phyloP scores from a whole-genome alignment of 2,329 filamentous ascomycete genomes.

The Fusarium pseudocircinatum region DNA sequence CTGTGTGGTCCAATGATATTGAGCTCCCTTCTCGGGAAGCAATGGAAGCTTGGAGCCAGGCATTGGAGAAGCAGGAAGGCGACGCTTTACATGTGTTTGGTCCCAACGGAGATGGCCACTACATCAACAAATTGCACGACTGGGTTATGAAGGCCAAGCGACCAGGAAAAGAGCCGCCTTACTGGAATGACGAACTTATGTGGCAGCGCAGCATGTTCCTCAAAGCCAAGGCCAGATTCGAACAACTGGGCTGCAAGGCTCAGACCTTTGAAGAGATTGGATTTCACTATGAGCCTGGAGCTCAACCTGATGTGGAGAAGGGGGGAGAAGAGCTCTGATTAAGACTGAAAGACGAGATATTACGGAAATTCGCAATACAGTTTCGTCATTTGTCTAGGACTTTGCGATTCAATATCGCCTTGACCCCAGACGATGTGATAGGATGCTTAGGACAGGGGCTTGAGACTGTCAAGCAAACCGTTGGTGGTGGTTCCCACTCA shows the following conservation, averaged over 20 bases:
- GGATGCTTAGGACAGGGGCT: constrained; percentile 4
- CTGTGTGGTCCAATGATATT: constrained; percentile 79
- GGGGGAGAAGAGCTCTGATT: constrained; percentile 2
- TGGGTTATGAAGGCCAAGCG: constrained; percentile 65
- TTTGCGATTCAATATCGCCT: constrained; percentile 13
- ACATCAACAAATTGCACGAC: constrained; percentile 74
- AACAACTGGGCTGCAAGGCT: constrained; percentile 70
- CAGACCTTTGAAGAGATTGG: constrained; percentile 77
- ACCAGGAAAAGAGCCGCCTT: constrained; percentile 72
- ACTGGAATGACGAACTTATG: constrained; percentile 75
- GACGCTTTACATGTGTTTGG: constrained; percentile 46
- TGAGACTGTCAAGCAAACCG: background rate
- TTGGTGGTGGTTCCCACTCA: constrained; percentile 18
- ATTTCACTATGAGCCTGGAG: constrained; percentile 61
- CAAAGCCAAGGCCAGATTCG: constrained; percentile 77
- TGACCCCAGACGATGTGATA: background rate
- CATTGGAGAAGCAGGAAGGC: constrained; percentile 65
- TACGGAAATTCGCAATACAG: background rate
- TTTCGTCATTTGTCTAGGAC: constrained; percentile 22
- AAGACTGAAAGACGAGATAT: background rate
- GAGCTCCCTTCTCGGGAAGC: constrained; percentile 67
- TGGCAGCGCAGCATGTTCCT: constrained; percentile 77
- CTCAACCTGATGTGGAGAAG: background rate
- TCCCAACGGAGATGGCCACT: constrained; percentile 65
- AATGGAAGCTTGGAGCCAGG: constrained; percentile 76